A percentile compares a stretch with the other conserved stretches of the same genome.
These are phyloP conservation scores for Lactarius trivialis DNA, from an alignment of 768 basidiomycete species.

Conservation along the genomic window DNA sequence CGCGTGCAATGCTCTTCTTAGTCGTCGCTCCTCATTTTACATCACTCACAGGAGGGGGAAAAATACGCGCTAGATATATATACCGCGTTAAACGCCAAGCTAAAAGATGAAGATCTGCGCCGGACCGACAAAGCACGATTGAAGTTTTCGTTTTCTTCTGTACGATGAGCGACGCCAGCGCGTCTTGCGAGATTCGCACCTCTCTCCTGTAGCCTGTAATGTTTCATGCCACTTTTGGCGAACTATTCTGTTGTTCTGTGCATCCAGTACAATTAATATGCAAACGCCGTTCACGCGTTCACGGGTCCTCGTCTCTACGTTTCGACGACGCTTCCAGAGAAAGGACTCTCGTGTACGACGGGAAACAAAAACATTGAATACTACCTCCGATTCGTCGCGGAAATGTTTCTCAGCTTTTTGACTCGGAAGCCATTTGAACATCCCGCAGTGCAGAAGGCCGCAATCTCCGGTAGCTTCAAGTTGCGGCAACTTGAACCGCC, in stretches of 20 bases:
- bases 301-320: background rate
- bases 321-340: background rate
- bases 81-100: slow-evolving; percentile 51
- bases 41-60: slow-evolving; percentile 51
- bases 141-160: slow-evolving; percentile 44
- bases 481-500: too few species aligned
- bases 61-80: slow-evolving; percentile 54
- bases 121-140: slow-evolving; percentile 54
- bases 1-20: slow-evolving; percentile 12
- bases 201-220: background rate
- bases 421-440: too few species aligned
- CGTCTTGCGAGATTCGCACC: background rate
- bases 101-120: slow-evolving; percentile 57
- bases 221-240: background rate
- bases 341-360: too few species aligned
- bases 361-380: too few species aligned
- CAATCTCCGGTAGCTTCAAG: too few species aligned
- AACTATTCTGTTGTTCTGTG: background rate
- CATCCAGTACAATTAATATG: background rate
- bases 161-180: slow-evolving; percentile 3
- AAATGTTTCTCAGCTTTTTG: too few species aligned
- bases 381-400: too few species aligned
- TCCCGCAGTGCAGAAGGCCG: too few species aligned
- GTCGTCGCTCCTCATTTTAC: background rate
- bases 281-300: background rate